Base-by-base conservation (phyloP, 805 yeast species). In the Kuraishia molischiana region DNA sequence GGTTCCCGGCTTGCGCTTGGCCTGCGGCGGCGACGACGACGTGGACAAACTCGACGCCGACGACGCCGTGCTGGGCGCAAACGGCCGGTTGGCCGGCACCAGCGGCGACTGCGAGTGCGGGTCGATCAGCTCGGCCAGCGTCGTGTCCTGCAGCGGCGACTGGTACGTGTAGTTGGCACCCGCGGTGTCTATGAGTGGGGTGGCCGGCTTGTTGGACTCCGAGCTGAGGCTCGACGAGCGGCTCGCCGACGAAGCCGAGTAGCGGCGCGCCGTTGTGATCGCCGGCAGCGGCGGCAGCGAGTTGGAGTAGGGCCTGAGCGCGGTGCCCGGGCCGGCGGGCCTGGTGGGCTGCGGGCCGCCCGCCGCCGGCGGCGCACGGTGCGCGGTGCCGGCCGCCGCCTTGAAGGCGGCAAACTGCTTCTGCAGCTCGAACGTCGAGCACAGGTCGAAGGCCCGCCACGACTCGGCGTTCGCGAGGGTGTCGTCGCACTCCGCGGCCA, bases 381-480 rank as follows among this genome's bases (percentile, higher is more conserved):
- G 15, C 32, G 28, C 29, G 13, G 18, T 33, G 10, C 11, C 19
- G 22, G n/a, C 19, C 18, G 37, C 37, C 28, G 47, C 34, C 38
- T 53, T 45, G 18, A 61, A 24, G 24, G 50, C 51, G 26, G 59
- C 55, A 44, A 68, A 70, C 29, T 60, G 54, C 31, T 61, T 58
- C 41, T 67, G 69, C 3, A 74, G 66, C 36, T 75, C 74, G 46
- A 64, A 67, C 15, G 78, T 71, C 32, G 66, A 61, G 3, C 79
- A 73, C 19, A 77, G 67, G 48, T 82, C 85, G 10, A 66, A 56
- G 1, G 89, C 84, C 18, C 61, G 64, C 77, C 86, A 77, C 3
- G 84, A 82, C n/a, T 66, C 66, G 11, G 58, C 53, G 53, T 85
- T 85, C 26, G 61, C 53, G 18, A 66, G 48, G 18, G 62, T 57